These are phyloP conservation scores for Pleurotus pulmonarius DNA, from an alignment of 768 basidiomycete genomes.

Conservation along the genomic window DNA sequence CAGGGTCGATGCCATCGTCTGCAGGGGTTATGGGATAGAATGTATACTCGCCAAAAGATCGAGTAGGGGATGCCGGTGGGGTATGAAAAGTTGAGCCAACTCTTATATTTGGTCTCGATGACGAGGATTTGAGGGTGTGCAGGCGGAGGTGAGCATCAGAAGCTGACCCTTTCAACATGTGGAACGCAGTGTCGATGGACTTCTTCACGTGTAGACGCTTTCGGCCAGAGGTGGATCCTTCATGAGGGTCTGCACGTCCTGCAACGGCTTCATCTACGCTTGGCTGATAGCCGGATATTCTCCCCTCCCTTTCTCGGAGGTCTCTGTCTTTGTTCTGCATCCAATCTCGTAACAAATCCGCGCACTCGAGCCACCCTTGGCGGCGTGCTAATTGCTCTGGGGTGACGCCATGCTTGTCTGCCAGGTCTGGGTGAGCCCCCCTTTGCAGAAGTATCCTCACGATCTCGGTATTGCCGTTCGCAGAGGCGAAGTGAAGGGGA, in stretches of 20 bases:
- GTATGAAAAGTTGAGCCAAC: conserved; percentile 15
- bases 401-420: conserved; percentile 91
- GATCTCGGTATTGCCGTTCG: conserved; percentile 83
- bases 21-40: conserved; percentile 30
- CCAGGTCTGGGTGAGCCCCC: conserved; percentile 76
- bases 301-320: conserved; percentile 46
- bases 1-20: conserved; percentile 26
- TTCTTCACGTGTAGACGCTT: conserved; percentile 69
- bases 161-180: conserved; percentile 32
- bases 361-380: conserved; percentile 78
- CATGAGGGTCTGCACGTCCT: conserved; percentile 11
- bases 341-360: conserved; percentile 69
- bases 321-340: conserved; percentile 58
- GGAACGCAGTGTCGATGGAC: conserved; percentile 72
- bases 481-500: conserved; percentile 94
- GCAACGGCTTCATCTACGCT: conserved; percentile 5
- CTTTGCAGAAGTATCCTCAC: conserved; percentile 77
- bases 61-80: conserved; percentile 39
- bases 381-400: conserved; percentile 80
- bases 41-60: conserved; percentile 43
- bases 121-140: conserved; percentile 28
- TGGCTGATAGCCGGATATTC: not conserved
- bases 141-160: conserved; percentile 5
- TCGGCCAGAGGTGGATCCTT: conserved; percentile 28
- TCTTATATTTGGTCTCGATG: conserved; percentile 13